These are phyloP conservation scores for Fonsecaea pugnacius DNA, from an alignment of 2,329 filamentous ascomycete genomes.

Conservation along the genomic window DNA sequence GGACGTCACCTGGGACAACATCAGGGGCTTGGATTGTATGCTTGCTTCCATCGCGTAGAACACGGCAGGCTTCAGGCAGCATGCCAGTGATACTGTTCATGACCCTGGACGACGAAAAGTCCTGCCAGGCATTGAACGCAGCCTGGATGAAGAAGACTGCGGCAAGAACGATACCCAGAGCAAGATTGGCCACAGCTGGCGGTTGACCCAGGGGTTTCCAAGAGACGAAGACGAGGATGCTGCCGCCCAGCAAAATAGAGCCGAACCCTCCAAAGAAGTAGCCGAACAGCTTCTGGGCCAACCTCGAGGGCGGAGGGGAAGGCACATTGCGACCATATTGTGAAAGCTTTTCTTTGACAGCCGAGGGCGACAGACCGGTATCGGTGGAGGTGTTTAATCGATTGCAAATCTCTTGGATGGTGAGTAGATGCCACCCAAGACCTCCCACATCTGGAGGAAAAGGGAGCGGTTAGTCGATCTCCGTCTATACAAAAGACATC, in stretches of 20 bases:
- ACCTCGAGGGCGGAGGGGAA: constrained; percentile 66
- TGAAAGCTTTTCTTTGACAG: constrained; percentile 59
- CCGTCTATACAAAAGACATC: neutral
- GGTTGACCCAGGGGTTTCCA: constrained; percentile 77
- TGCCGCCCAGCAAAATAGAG: constrained; percentile 68
- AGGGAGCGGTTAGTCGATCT: constrained; percentile 11
- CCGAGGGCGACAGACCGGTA: constrained; percentile 64
- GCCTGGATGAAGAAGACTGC: constrained; percentile 72
- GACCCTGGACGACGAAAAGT: constrained; percentile 75
- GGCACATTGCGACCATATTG: constrained; percentile 71
- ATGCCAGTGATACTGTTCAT: constrained; percentile 81
- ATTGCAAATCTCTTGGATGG: constrained; percentile 61
- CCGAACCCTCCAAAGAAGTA: constrained; percentile 83
- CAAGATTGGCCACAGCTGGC: constrained; percentile 71
- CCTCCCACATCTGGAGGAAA: constrained; percentile 58
- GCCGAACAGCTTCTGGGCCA: constrained; percentile 61
- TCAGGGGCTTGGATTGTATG: constrained; percentile 59
- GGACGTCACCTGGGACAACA: constrained; percentile 72
- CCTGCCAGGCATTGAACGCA: constrained; percentile 71
- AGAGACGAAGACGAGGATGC: constrained; percentile 73
- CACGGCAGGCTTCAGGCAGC: constrained; percentile 73
- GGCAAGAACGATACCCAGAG: constrained; percentile 72
- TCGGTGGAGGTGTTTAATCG: constrained; percentile 62
- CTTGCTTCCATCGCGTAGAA: constrained; percentile 64
- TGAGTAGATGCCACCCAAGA: constrained; percentile 70